Evolutionary conservation across 345 rosid species (phyloP).

Genomic region (Leavenworthia alabamica): DNA sequence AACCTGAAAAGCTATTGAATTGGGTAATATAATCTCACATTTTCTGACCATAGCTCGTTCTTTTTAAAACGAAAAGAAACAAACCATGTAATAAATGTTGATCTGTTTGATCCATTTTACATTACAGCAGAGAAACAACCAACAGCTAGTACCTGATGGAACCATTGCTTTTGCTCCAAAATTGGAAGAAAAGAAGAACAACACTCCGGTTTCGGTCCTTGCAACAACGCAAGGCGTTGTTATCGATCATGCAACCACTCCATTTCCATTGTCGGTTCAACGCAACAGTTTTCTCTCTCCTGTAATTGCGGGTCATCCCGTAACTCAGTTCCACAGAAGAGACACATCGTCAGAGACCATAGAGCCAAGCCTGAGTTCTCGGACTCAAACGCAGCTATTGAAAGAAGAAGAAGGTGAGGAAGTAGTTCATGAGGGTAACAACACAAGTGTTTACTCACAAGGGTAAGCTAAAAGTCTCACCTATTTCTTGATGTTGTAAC

Average conservation of each 20-base stretch:
- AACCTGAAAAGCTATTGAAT: conserved; percentile 53
- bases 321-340: conserved; percentile 36
- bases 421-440: conserved; percentile 60
- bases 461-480: conserved; percentile 42
- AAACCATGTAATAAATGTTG: conserved; percentile 7
- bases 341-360: conserved; percentile 30
- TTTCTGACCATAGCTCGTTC: background rate
- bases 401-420: conserved; percentile 49
- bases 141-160: conserved; percentile 41
- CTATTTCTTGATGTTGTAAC: background rate
- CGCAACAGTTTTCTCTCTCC: conserved; percentile 41
- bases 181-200: conserved; percentile 46
- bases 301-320: conserved; percentile 32
- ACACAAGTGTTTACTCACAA: conserved; percentile 76
- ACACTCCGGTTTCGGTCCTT: conserved; percentile 26
- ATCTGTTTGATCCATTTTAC: background rate
- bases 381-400: conserved; percentile 29
- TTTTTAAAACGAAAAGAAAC: background rate
- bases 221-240: conserved; percentile 32
- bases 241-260: conserved; percentile 30
- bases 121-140: conserved; percentile 43
- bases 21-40: conserved; percentile 46
- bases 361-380: conserved; percentile 32
- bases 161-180: conserved; percentile 42
- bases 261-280: conserved; percentile 60